Conservation (phyloP, 345 rosid genomes). For the Aquilaria sinensis region DNA sequence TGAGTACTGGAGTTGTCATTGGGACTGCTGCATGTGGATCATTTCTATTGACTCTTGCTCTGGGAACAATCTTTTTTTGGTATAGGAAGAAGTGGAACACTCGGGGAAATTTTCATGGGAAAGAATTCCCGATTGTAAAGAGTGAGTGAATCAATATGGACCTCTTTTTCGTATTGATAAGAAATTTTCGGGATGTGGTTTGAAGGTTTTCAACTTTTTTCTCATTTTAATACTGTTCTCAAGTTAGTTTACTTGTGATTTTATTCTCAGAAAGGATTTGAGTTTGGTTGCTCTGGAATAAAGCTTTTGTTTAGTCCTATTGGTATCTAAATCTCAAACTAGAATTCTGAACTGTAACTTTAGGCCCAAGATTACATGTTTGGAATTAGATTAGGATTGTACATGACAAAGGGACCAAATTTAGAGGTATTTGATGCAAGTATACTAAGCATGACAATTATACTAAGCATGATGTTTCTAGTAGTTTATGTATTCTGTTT, state of each 20-base stretch:
- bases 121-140: constrained; percentile 23
- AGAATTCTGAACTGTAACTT: too few relatives aligned
- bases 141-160: constrained; percentile 34
- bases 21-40: constrained; percentile 35
- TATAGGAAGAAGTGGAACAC: constrained; percentile 20
- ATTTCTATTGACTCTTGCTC: constrained; percentile 21
- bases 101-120: constrained; percentile 19
- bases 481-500: too few relatives aligned
- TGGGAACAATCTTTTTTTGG: constrained; percentile 22
- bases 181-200: neutral
- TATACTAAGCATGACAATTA: too few relatives aligned
- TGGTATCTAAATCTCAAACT: too few relatives aligned
- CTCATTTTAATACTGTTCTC: constrained; percentile 2
- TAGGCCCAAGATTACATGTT: too few relatives aligned
- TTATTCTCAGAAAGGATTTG: too few relatives aligned
- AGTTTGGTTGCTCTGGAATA: too few relatives aligned
- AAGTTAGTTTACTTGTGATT: neutral
- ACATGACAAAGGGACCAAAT: too few relatives aligned
- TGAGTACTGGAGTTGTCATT: constrained; percentile 26
- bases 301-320: too few relatives aligned
- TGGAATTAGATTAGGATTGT: too few relatives aligned
- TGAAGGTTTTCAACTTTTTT: neutral
- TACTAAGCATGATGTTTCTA: too few relatives aligned
- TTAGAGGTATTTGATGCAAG: too few relatives aligned
- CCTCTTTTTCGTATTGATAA: neutral